These are phyloP conservation scores for Moniliella sp. DNA, from an alignment of 1,284 basidiomycete genomes.

Conservation along the genomic window DNA sequence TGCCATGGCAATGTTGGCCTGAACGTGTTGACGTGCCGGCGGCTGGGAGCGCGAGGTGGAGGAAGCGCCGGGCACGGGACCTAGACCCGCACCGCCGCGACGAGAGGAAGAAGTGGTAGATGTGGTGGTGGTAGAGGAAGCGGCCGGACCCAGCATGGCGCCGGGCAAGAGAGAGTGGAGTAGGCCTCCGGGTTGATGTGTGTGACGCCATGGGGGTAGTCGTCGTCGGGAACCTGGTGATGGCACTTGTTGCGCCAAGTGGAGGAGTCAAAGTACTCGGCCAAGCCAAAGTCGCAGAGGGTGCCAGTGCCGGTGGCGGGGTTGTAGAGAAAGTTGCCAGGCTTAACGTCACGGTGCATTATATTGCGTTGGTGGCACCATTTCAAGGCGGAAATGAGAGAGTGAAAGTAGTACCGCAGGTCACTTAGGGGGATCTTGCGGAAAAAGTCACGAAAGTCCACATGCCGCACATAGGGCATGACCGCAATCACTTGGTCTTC, in stretches of 20 bases:
- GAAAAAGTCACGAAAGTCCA: constrained; percentile 73
- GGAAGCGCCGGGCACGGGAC: too few species aligned
- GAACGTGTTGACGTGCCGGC: too few species aligned
- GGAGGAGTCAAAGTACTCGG: constrained; percentile 21
- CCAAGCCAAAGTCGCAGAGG: constrained; percentile 77
- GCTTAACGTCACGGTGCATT: constrained; percentile 92
- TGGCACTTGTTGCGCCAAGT: constrained; percentile 32
- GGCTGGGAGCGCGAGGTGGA: too few species aligned
- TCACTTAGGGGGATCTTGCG: constrained; percentile 48
- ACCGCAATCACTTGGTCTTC: constrained; percentile 80
- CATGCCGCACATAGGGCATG: constrained; percentile 78
- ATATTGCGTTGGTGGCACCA: constrained; percentile 72
- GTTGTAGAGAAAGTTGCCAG: constrained; percentile 91
- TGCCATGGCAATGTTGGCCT: too few species aligned
- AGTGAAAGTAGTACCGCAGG: constrained; percentile 69
- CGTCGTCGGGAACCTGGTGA: constrained; percentile 16
- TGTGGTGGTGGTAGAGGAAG: background rate
- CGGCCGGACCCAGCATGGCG: background rate
- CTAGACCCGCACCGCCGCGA: constrained; percentile 17
- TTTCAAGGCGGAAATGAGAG: constrained; percentile 67
- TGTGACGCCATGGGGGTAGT: constrained; percentile 18
- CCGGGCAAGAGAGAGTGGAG: constrained; percentile 3
- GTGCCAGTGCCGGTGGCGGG: constrained; percentile 61
- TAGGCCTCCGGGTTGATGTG: constrained; percentile 18
- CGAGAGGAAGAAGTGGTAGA: constrained; percentile 23